Percentiles rank a stretch among this genome's conserved stretches.
Evolutionary conservation across 441 rosid genomes (phyloP).

Genomic region (Bruguiera hainesii): DNA sequence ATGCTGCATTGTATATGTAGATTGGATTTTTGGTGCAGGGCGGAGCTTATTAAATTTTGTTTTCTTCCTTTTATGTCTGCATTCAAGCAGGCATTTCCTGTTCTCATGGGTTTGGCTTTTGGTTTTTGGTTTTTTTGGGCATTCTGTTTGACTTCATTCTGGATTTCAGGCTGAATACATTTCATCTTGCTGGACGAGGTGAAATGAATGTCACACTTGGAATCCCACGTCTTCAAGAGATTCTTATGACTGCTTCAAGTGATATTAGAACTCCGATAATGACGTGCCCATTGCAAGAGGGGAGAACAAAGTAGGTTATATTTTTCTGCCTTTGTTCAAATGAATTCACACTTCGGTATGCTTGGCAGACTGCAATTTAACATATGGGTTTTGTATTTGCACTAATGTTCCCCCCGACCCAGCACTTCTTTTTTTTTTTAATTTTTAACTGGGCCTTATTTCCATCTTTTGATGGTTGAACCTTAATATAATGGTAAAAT

Average conservation of each 20-base stretch:
- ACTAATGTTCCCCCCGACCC: too few species aligned
- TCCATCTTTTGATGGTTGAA: not conserved
- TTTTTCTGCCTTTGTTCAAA: constrained; percentile 4
- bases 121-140: not conserved
- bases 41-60: not conserved
- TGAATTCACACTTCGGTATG: too few species aligned
- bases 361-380: too few species aligned
- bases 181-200: constrained; percentile 99
- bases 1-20: not conserved
- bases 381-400: too few species aligned
- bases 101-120: not conserved
- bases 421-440: too few species aligned
- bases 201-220: constrained; percentile 99
- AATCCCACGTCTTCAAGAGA: constrained; percentile 96
- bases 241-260: constrained; percentile 83
- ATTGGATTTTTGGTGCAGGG: not conserved
- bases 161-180: constrained; percentile 80
- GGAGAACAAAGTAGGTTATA: constrained; percentile 61
- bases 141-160: not conserved
- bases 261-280: constrained; percentile 88
- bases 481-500: not conserved
- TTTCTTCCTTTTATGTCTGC: not conserved
- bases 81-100: not conserved
- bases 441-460: too few species aligned
- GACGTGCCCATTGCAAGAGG: constrained; percentile 81